Conservation (phyloP, 2,329 filamentous ascomycete genomes). For the Aspergillus calidoustus region DNA sequence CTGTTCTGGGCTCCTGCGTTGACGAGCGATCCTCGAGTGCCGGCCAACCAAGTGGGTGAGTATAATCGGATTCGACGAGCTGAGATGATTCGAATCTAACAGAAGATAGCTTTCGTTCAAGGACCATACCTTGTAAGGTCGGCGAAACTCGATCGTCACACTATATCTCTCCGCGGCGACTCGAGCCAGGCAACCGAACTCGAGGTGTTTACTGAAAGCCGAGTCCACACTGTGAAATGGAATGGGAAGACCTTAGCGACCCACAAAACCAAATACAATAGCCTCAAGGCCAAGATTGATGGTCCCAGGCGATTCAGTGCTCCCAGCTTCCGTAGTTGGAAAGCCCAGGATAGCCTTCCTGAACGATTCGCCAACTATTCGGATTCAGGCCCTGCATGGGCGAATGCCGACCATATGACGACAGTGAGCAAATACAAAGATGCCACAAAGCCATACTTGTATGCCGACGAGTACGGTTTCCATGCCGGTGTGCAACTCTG, state of each 20-base stretch:
- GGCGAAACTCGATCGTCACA: conserved; percentile 39
- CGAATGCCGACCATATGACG: conserved; percentile 54
- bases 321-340: conserved; percentile 54
- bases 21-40: conserved; percentile 51
- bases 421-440: conserved; percentile 53
- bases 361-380: conserved; percentile 54
- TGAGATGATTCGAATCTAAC: background rate
- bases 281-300: conserved; percentile 46
- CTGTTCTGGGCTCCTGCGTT: conserved; percentile 60
- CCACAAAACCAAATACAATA: conserved; percentile 50
- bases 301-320: conserved; percentile 50
- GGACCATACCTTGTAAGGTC: conserved; percentile 53
- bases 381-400: conserved; percentile 54
- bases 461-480: conserved; percentile 55
- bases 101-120: conserved; percentile 37
- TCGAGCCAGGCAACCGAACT: conserved; percentile 48
- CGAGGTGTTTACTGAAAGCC: conserved; percentile 11
- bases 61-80: too few species aligned
- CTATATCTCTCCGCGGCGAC: conserved; percentile 47
- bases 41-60: conserved; percentile 33
- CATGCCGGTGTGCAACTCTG: conserved; percentile 13
- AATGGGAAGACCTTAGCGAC: conserved; percentile 49
- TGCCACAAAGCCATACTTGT: conserved; percentile 58
- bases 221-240: conserved; percentile 50
- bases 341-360: conserved; percentile 55